These are phyloP conservation scores for Chenopodium formosanum DNA, from an alignment of 148 eudicot genomes.

Conservation along the genomic window DNA sequence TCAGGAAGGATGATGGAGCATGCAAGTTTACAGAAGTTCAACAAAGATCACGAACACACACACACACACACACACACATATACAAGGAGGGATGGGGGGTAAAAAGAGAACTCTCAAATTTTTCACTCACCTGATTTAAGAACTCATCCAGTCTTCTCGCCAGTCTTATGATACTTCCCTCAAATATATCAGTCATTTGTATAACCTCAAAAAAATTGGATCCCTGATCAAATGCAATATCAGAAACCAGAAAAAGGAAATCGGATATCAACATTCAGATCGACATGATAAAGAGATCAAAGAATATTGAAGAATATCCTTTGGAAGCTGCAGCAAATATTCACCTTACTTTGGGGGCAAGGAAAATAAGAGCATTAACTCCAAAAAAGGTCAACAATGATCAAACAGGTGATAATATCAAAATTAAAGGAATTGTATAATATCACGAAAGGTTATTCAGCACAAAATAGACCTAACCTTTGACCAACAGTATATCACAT, in stretches of 20 bases:
- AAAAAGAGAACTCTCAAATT: background rate
- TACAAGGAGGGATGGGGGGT: background rate
- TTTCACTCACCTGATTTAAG: constrained; percentile 72
- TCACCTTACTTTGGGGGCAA: background rate
- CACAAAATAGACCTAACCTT: constrained; percentile 44
- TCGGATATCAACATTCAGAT: background rate
- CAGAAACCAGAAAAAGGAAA: constrained; percentile 1
- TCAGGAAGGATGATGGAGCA: background rate
- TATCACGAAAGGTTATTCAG: background rate
- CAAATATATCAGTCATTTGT: constrained; percentile 98
- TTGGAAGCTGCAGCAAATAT: background rate
- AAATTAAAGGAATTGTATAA: background rate
- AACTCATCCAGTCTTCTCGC: constrained; percentile 98
- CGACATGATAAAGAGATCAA: background rate
- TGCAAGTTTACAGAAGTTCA: background rate
- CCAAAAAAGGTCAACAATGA: background rate
- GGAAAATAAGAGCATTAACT: background rate
- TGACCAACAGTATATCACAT: constrained; percentile 99
- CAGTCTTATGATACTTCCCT: constrained; percentile 87
- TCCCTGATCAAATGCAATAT: constrained; percentile 53
- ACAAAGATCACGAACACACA: background rate
- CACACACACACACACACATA: too few relatives aligned
- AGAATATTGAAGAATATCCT: background rate
- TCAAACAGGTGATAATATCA: background rate
- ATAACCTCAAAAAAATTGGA: constrained; percentile 82